phyloP scores from a whole-genome alignment of 805 yeast species.

The Hanseniaspora valbyensis region DNA sequence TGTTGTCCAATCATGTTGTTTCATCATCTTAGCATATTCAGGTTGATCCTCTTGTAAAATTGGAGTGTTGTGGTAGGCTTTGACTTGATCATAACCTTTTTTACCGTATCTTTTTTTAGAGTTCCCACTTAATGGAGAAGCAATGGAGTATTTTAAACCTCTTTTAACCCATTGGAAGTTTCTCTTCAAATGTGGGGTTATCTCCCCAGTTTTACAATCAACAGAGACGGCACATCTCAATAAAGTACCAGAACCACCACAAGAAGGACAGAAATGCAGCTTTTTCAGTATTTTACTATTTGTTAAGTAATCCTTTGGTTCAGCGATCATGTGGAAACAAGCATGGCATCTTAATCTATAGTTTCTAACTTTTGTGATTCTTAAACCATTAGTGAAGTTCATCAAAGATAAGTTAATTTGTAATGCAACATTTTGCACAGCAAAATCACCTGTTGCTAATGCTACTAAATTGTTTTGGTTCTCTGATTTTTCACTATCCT shows the following conservation, averaged over 20 bases:
- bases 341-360: conserved; percentile 97
- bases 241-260: conserved; percentile 82
- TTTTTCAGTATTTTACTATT: conserved; percentile 32
- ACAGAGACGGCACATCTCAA: conserved; percentile 84
- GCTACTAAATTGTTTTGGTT: conserved; percentile 55
- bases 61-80: conserved; percentile 44
- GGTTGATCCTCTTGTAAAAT: conserved; percentile 85
- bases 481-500: conserved; percentile 30
- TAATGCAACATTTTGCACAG: conserved; percentile 88
- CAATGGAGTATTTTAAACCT: conserved; percentile 70
- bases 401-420: conserved; percentile 81
- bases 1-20: conserved; percentile 78
- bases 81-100: conserved; percentile 48
- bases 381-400: conserved; percentile 73
- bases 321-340: conserved; percentile 75
- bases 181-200: conserved; percentile 77
- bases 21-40: conserved; percentile 79
- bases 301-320: conserved; percentile 44
- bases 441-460: conserved; percentile 89
- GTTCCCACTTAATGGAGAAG: conserved; percentile 79
- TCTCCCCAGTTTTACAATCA: conserved; percentile 62
- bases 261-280: conserved; percentile 82
- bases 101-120: conserved; percentile 63
- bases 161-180: conserved; percentile 90
- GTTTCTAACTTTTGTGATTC: conserved; percentile 73